These are phyloP conservation scores for Aureobasidium leucospermi DNA, from an alignment of 2,329 filamentous ascomycete genomes.

Conservation along the genomic window DNA sequence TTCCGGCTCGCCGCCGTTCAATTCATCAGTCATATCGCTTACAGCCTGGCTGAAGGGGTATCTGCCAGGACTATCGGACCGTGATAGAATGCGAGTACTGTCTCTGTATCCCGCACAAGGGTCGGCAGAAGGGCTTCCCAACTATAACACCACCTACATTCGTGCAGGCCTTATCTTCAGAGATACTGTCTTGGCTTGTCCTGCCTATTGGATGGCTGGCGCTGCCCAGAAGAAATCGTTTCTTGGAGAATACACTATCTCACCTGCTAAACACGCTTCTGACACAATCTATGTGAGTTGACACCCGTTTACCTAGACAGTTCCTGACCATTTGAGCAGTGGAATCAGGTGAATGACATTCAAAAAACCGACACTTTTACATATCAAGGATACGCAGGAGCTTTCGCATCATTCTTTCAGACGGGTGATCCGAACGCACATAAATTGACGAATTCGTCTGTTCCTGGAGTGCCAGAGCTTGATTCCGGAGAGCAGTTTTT, in stretches of 20 bases:
- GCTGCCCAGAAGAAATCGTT: constrained; percentile 42
- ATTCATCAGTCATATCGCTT: constrained; percentile 44
- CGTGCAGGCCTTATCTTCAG: constrained; percentile 52
- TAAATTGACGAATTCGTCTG: constrained; percentile 43
- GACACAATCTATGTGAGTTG: not conserved
- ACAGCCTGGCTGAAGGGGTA: constrained; percentile 48
- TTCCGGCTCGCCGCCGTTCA: constrained; percentile 35
- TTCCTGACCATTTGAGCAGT: constrained; percentile 33
- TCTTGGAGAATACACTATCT: constrained; percentile 53
- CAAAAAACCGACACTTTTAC: constrained; percentile 47
- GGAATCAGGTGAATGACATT: constrained; percentile 48
- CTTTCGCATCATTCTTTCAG: constrained; percentile 54
- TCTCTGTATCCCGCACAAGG: constrained; percentile 43
- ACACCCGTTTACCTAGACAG: not conserved
- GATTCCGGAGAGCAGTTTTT: constrained; percentile 44
- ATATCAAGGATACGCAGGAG: constrained; percentile 52
- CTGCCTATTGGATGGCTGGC: constrained; percentile 49
- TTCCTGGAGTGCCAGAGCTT: constrained; percentile 41
- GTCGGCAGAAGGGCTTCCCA: constrained; percentile 38
- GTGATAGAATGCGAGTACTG: constrained; percentile 35
- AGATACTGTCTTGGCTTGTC: constrained; percentile 53
- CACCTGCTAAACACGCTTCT: constrained; percentile 28
- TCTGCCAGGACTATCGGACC: constrained; percentile 40
- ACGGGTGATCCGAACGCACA: constrained; percentile 52
- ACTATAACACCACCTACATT: constrained; percentile 45